Conservation (phyloP, 805 yeast genomes). For the Priceomyces fermenticarens region DNA sequence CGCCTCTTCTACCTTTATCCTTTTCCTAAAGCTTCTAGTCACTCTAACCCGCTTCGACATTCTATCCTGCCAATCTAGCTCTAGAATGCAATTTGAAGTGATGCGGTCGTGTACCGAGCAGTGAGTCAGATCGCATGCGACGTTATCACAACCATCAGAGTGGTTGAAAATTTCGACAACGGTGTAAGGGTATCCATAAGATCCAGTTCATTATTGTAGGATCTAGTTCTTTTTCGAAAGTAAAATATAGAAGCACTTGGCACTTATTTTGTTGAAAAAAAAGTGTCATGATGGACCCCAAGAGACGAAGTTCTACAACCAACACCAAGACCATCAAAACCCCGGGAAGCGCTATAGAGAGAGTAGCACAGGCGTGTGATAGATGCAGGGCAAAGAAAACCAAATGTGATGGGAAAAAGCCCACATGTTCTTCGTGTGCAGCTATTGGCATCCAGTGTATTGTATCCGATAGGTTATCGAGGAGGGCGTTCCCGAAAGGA, state of each 20-base stretch:
- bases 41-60: neutral
- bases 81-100: neutral
- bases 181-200: too few species aligned
- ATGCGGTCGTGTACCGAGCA: neutral
- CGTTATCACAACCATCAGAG: too few species aligned
- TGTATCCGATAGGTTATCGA: conserved; percentile 79
- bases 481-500: conserved; percentile 88
- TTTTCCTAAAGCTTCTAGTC: neutral
- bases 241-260: too few species aligned
- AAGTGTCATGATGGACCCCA: conserved; percentile 1
- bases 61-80: neutral
- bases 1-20: conserved; percentile 3
- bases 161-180: too few species aligned
- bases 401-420: conserved; percentile 72
- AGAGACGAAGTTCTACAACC: conserved; percentile 9
- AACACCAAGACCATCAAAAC: conserved; percentile 52
- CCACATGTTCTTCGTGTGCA: conserved; percentile 74
- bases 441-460: conserved; percentile 85
- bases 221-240: too few species aligned
- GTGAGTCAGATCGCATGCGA: too few species aligned
- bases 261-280: too few species aligned
- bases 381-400: conserved; percentile 80
- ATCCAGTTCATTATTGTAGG: too few species aligned
- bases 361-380: conserved; percentile 91
- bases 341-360: conserved; percentile 60